Evolutionary conservation across 2,329 filamentous ascomycete genomes (phyloP), one percentile per base, ranked within the genome.

Genomic region (Aspergillus sp.): DNA sequence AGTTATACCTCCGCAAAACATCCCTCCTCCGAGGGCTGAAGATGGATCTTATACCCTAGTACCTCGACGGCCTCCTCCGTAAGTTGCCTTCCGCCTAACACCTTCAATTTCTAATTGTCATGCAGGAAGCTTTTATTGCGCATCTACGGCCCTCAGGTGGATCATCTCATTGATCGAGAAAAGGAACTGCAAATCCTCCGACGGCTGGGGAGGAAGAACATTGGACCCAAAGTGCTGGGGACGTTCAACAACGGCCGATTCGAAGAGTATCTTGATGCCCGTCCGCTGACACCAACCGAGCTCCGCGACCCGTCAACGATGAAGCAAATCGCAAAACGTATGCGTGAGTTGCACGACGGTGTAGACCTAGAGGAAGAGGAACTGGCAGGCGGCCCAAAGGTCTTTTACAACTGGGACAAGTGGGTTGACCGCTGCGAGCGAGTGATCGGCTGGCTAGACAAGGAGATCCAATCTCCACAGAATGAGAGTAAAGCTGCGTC

Each of bases 201-300:
- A 62, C 89, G 95, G 47, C 85, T 99, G 34, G 92, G 91, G 2
- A 89, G 91, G 59, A 97, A 97, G 82, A 93, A 90, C 69, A 99
- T 99, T 66, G 95, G 95, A 3, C 95, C 95, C 5, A 88, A 92
- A 17, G 82, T 99, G 31, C 83, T 99, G 0, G 95, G 95, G 1
- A 97, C 92, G 0, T 99, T 99, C 76, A 87, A 85, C 57, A 99
- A 99, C 72, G 95, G 95, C 9, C 91, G 95, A 5, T 99, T 99
- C 68, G 95, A 99, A 78, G 90, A 99, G 75, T 98, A 89, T 74
- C 91, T 97, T 74, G 87, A 97, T 72, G 93, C 95, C 0, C 87
- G 87, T 43, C 89, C 95, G 0, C 84, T 99, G 47, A 94, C 89
- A 0, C 84, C 90, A 0, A 82, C 85, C 28, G 91, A 96, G 67